Evolutionary conservation across 768 basidiomycete genomes (phyloP), one percentile per base, ranked within the genome.

Genomic region (Termitomyces sp.): DNA sequence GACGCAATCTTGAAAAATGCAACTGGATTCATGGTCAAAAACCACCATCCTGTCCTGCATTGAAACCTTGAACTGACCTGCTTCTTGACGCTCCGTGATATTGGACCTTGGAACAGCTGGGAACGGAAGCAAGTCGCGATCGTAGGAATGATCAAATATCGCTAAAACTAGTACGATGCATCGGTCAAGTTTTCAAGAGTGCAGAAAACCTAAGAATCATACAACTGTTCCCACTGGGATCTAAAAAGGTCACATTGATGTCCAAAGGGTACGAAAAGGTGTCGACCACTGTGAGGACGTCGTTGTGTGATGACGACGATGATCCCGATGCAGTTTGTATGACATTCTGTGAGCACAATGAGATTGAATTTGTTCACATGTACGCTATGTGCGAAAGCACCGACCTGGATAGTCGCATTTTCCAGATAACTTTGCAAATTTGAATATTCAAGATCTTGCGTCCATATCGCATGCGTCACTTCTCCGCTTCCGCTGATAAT

Each of bases 121-220:
- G 42, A 77, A 75, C 5, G 88, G 87, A 22, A 78, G 65, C 42
- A 87, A 70, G n/a, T 73, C 72, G 13, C 88, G 83, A 54, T 82
- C 68, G 64, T 89, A 92, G 1, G 85, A 85, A 64, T 90, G 90
- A 61, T 91, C 86, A 59, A 92, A 80, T 4, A 68, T 64, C 18
- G 77, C 71, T 53, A 73, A 71, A 62, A 80, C 85, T 88, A 51
- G 26, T n/a, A 5, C n/a, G 28, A 18, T 5, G 42, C 18, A 13
- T 46, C 13, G 26, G 54, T 47, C 26, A 56, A 44, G 12, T 31
- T 24, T 36, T 3, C 4, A n/a, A 45, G 26, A 13, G 22, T n/a
- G 24, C 31, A 13, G 49, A 22, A 9, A 36, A n/a, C n/a, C 22
- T 12, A 45, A 24, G 6, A 60, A 29, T 65, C 75, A 51, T 63